Evolutionary conservation across 495 filamentous ascomycete genomes (phyloP), one percentile per base, ranked within the genome.

Genomic region (Cercophora sp.): DNA sequence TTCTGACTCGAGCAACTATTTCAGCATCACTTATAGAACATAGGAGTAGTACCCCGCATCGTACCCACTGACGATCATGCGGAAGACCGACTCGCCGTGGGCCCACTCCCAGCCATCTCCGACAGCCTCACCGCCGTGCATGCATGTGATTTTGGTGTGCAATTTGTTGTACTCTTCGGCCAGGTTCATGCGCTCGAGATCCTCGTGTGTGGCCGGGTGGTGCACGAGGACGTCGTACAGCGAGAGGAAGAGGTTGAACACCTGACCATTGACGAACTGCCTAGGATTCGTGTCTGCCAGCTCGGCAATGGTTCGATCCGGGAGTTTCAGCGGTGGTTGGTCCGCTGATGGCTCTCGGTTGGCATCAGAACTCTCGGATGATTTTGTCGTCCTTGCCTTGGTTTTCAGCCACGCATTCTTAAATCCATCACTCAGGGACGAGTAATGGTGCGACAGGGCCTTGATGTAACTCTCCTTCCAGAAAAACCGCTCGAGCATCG

Each of bases 21-120:
- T 18, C 5, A 22, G 20, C 8, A 32, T 32, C 8, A 43, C 40
- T 43, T 23, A 43, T 27, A 32, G 34, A 5, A 87, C 67, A 64
- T 89, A 88, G 2, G 84, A 83, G 61, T 87, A 88, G 67, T 87
- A 87, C 15, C 85, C 86, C 26, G 80, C 84, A 69, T 88, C 85
- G 57, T 88, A 87, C 0, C 83, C 85, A 22, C 83, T 83, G 48
- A 88, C 85, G 65, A 88, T 67, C 65, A 87, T 85, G 11, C 85
- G 84, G 57, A 88, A 86, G 0, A 81, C 86, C 0, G 84, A 83
- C 63, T 86, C 70, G 15, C 84, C 84, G 63, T 88, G 73, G 1
- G 79, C 84, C 85, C 85, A 88, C 40, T 79, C 78, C 39, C 79
- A 57, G 10, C 72, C 71, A 45, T 71, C 59, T 2, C 76, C 79